Base-by-base conservation (phyloP, 1,284 basidiomycete species). In the Agaricales sp. region DNA sequence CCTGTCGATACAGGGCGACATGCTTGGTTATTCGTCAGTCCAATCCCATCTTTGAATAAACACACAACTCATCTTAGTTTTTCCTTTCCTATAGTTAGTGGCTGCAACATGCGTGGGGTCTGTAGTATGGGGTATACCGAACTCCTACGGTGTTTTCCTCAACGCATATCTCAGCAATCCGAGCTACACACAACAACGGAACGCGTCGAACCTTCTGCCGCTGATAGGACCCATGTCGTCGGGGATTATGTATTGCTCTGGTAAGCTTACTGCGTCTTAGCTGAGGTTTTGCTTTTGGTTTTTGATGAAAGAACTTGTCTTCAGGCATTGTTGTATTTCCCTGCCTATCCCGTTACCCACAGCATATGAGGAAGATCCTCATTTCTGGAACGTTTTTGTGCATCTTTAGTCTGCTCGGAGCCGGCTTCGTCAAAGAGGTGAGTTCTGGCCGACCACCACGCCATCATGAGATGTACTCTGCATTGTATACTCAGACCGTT, bases 111-210 rank as follows among this genome's bases (percentile, higher is more conserved):
- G 59, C 13, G 56, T 64, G 12, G 60, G 62, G 43, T 58, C 57
- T 2, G 53, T 64, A 19, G 53, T 63, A 2, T 64, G 62, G 63
- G 62, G 61, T 1, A 52, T 63, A 20, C 62, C 62, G 0, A 54
- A 54, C 18, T 49, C 61, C 4, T 61, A 55, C 39, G 59, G 58
- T 4, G 46, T 59, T 1, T 59, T 61, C 43, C 52, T 65, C 2
- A 50, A 56, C 38, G 44, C 44, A 21, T 45, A 45, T 18, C 21
- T 45, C 8, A 13, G 18, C 12, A 21, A 45, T 24, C 11, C 18
- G 13, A 21, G 20, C 44, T 45, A 45, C 44, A 22, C 14, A 6
- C 8, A 13, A 6, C 44, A 45, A 24, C 19, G 6, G 6, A 45
- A 45, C 24, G 44, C 44, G 11, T 14, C 21, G 21, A 22, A 13